Evolutionary conservation across 192 early-diverging fungal species (phyloP), one percentile per base, ranked within the genome.

Genomic region (Radiomyces spectabilis): DNA sequence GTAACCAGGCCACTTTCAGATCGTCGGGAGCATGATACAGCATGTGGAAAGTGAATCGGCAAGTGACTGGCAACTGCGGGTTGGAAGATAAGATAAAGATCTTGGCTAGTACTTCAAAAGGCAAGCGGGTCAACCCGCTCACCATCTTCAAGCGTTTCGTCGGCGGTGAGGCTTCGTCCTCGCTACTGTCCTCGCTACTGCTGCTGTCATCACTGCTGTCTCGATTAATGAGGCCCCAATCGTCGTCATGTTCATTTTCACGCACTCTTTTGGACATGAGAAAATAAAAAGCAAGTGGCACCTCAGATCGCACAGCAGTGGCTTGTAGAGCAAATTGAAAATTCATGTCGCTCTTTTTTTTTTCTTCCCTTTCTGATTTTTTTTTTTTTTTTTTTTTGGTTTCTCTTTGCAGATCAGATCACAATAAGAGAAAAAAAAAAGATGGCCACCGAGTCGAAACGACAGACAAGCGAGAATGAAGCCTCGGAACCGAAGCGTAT

Each of bases 41-140:
- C 19, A 45, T 31, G 21, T 39, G 22, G 38, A 41, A 55, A 1
- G 65, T 18, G 4, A 18, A 8, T 38, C 41, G 51, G 15, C 56
- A 60, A 6, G 35, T 35, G 8, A 70, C 15, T 3, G 57, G 56
- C 24, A 70, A 27, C 4, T 55, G 19, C 24, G 38, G 34, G 18
- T 70, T 70, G 27, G 53, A 41, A 1, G 68, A 58, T 8, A 13
- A 50, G 27, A 70, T 52, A 34, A 70, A 70, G 24, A 70, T 64
- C 3, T 27, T 30, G 7, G 47, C 53, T 1, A 70, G 35, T n/a
- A 70, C 53, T 43, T 70, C 68, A 55, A 45, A 52, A 16, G 68
- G 68, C 10, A 70, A 34, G 15, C 33, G 7, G 2, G 53, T 27
- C 13, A 47, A 26, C n/a, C n/a, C n/a, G n/a, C n/a, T n/a, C n/a